phyloP scores from a whole-genome alignment of 169 alveolate genomes.

The Sarcocystis neurona region DNA sequence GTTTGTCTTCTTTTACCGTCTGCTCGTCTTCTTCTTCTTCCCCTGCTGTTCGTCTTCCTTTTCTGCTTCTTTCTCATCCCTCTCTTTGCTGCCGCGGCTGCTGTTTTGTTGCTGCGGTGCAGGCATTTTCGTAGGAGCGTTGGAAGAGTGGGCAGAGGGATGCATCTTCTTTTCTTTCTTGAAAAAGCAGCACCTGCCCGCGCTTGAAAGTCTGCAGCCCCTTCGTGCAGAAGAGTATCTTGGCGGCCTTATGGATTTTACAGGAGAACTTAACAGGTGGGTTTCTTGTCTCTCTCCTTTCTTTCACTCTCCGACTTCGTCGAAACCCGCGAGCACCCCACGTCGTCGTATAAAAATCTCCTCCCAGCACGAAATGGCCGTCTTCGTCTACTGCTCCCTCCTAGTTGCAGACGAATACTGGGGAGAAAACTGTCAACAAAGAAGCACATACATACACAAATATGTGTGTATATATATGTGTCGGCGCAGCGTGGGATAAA shows the following conservation, averaged over 20 bases:
- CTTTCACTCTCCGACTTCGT: background rate
- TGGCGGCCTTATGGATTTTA: constrained; percentile 47
- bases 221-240: constrained; percentile 29
- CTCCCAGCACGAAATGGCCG: no score
- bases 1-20: no score
- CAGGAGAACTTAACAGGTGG: constrained; percentile 46
- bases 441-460: no score
- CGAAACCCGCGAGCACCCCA: no score
- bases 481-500: no score
- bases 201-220: background rate
- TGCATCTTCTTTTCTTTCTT: background rate
- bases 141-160: constrained; percentile 37
- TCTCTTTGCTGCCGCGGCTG: no score
- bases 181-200: background rate
- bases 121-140: constrained; percentile 20
- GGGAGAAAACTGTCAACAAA: no score
- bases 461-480: no score
- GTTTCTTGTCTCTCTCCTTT: background rate
- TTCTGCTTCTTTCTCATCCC: no score
- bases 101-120: background rate
- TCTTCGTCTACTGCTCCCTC: no score
- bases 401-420: no score
- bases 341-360: no score
- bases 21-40: background rate
- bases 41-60: background rate